These are phyloP conservation scores for Saitozyma podzolica DNA, from an alignment of 768 basidiomycete species.

Conservation along the genomic window DNA sequence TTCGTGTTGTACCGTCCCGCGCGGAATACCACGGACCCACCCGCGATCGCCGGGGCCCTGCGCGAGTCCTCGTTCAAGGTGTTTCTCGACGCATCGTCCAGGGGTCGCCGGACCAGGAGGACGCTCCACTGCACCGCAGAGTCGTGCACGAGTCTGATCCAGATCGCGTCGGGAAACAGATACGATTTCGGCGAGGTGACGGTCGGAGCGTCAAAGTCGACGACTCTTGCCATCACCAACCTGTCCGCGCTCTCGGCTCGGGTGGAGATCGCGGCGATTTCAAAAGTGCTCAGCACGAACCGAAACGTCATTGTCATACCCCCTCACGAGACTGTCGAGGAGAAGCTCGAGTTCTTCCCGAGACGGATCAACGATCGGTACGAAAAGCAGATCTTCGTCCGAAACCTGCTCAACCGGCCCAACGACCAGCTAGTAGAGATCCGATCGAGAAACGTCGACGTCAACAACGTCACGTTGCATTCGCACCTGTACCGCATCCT, in stretches of 20 bases:
- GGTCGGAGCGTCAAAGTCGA: slow-evolving; percentile 39
- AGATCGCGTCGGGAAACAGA: slow-evolving; percentile 22
- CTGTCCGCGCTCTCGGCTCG: slow-evolving; percentile 39
- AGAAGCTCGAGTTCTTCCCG: slow-evolving; percentile 50
- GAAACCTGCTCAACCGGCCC: slow-evolving; percentile 44
- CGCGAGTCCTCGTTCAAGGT: slow-evolving; percentile 39
- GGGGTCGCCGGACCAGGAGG: slow-evolving; percentile 15
- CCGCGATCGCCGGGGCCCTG: slow-evolving; percentile 33
- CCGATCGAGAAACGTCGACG: slow-evolving; percentile 8
- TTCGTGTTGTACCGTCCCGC: slow-evolving; percentile 38
- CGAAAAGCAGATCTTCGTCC: slow-evolving; percentile 48
- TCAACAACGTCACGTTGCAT: slow-evolving; percentile 49
- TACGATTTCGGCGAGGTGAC: slow-evolving; percentile 50
- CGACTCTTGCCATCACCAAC: slow-evolving; percentile 39
- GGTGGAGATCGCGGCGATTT: slow-evolving; percentile 49
- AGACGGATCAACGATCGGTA: slow-evolving; percentile 50
- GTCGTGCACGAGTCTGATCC: slow-evolving; percentile 45
- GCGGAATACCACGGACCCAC: slow-evolving; percentile 20
- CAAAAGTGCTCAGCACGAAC: slow-evolving; percentile 46
- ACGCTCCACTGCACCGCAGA: slow-evolving; percentile 37
- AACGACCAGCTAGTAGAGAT: slow-evolving; percentile 25
- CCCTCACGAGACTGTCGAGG: slow-evolving; percentile 37
- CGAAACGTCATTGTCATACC: slow-evolving; percentile 48
- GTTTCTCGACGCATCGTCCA: slow-evolving; percentile 18
- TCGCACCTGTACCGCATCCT: slow-evolving; percentile 50